Evolutionary conservation across 352 stramenopile genomes (phyloP), one percentile per base, ranked within the genome.

Genomic region (Globisporangium lucens): DNA sequence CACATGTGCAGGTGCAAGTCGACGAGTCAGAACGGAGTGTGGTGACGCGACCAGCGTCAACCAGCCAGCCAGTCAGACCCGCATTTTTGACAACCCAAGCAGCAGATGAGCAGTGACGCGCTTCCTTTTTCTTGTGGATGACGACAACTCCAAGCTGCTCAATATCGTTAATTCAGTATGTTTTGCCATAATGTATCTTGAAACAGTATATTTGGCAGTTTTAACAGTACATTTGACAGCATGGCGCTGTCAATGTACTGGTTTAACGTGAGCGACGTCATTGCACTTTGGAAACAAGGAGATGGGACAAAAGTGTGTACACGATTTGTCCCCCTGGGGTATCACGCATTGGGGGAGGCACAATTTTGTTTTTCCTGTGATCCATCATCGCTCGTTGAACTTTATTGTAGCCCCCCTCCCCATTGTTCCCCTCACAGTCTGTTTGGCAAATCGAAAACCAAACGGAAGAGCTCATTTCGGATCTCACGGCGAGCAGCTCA

Each of bases 401-500:
- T 36, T 7, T 41, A 65, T 64, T 53, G 58, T 36, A 52, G n/a
- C 38, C 41, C 57, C 58, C 9, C 8, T 5, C 20, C 22, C n/a
- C 24, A 24, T n/a, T 27, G 22, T 43, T n/a, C 43, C 24, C 12
- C 24, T 33, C 12, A 49, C 12, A 49, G 15, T 10, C 27, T 38
- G 55, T 61, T 61, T 61, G 55, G 55, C 55, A 35, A 61, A 46
- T 56, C 49, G n/a, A 20, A 55, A 56, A 27, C n/a, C 52, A 15
- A 58, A 58, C 29, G 22, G 33, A 53, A 52, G 12, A 49, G 24
- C 47, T 66, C 60, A 68, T 68, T 69, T 64, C 15, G 55, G 64
- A 69, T 69, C 56, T 69, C 56, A 4, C 56, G n/a, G 47, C 64
- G 27, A 27, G 38, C 27, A 57, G 47, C 63, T 55, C 63, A 68